Evolutionary conservation across 495 filamentous ascomycete genomes (phyloP).

Genomic region (Bombardia bombarda): DNA sequence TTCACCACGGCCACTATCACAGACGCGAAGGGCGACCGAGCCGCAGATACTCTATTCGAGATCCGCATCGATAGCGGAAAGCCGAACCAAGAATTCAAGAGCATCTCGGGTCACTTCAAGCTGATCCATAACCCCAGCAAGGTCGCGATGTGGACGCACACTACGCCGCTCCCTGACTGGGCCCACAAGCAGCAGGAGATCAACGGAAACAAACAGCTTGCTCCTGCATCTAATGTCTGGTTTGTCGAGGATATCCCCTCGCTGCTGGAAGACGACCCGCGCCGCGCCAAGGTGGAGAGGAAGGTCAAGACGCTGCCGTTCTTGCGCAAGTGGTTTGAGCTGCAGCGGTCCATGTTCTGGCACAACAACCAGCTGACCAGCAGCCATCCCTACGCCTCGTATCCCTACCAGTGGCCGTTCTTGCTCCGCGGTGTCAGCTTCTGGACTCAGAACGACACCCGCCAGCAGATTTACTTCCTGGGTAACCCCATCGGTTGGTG

Average conservation of each 20-base stretch:
- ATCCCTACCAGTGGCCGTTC: conserved; percentile 97
- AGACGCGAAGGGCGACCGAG: conserved; percentile 66
- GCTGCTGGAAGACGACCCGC: conserved; percentile 57
- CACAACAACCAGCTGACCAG: conserved; percentile 97
- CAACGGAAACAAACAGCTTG: conserved; percentile 96
- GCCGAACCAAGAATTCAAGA: conserved; percentile 73
- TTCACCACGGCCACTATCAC: conserved; percentile 77
- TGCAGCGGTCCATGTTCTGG: conserved; percentile 97
- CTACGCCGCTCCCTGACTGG: conserved; percentile 90
- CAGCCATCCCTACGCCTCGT: conserved; percentile 90
- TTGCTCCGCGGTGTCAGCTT: conserved; percentile 93
- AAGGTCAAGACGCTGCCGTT: conserved; percentile 80
- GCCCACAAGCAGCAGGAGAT: conserved; percentile 95
- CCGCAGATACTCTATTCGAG: conserved; percentile 91
- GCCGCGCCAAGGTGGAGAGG: conserved; percentile 60
- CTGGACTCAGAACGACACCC: conserved; percentile 96
- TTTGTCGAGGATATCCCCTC: conserved; percentile 84
- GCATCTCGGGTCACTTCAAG: conserved; percentile 86
- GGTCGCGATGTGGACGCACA: conserved; percentile 98
- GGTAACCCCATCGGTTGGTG: conserved; percentile 98
- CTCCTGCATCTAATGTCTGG: conserved; percentile 89
- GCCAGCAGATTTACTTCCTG: conserved; percentile 96
- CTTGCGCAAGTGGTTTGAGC: conserved; percentile 89
- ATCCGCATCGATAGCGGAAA: conserved; percentile 85
- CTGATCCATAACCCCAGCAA: conserved; percentile 86